These are phyloP conservation scores for Entomortierella lignicola DNA, from an alignment of 192 early-diverging fungal genomes.

Conservation along the genomic window DNA sequence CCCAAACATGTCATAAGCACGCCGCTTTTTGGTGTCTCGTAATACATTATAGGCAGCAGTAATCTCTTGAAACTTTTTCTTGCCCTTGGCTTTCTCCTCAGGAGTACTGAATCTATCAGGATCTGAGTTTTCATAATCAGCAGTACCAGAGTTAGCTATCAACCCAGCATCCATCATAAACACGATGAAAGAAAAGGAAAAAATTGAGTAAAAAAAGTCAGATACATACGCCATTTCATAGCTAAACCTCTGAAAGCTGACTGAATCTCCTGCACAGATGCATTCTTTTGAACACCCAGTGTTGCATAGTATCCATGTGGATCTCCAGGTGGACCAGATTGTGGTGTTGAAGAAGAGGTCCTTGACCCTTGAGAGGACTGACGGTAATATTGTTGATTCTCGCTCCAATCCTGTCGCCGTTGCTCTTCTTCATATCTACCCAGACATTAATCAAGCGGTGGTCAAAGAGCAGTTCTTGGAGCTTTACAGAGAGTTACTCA, in stretches of 20 bases:
- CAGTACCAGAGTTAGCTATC: too few species aligned
- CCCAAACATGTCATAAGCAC: constrained; percentile 26
- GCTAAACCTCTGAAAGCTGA: constrained; percentile 62
- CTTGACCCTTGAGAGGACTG: constrained; percentile 20
- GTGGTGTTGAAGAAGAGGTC: constrained; percentile 6
- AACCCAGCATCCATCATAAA: too few species aligned
- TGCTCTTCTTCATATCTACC: constrained; percentile 49
- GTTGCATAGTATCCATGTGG: constrained; percentile 59
- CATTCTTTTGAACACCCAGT: constrained; percentile 46
- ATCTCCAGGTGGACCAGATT: constrained; percentile 34
- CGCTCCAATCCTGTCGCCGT: constrained; percentile 45
- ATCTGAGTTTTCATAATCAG: constrained; percentile 10
- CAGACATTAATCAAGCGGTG: background rate
- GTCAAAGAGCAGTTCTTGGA: background rate
- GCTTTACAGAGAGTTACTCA: background rate
- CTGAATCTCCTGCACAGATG: constrained; percentile 60
- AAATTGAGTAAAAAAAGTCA: too few species aligned
- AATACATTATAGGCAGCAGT: constrained; percentile 63
- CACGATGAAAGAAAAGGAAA: too few species aligned
- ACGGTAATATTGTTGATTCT: constrained; percentile 46
- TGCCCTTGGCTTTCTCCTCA: constrained; percentile 60
- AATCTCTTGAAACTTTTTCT: constrained; percentile 62
- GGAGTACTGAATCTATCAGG: constrained; percentile 61
- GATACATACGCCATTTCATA: constrained; percentile 53
- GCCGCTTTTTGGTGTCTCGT: constrained; percentile 57